Base-by-base conservation (phyloP, 805 yeast genomes). In the Henningerozyma blattae region DNA sequence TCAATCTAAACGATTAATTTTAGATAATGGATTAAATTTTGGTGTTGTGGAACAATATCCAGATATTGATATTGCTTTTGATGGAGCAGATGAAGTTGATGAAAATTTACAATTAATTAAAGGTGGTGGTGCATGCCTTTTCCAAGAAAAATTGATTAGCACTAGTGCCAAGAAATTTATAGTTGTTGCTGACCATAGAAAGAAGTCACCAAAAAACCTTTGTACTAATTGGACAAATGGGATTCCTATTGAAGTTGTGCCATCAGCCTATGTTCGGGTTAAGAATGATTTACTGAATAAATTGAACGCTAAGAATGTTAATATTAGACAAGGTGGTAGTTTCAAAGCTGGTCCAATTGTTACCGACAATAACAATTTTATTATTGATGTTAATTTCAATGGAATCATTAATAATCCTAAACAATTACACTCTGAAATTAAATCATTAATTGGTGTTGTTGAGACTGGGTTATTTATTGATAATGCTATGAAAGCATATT, bases 81-180 rank as follows among this genome's bases (percentile, higher is more conserved):
- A 91, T 58, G 99, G 99, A 30, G 97, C 98, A 3, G 99, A 91
- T 59, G 98, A 91, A 59, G 87, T 87, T 37, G 98, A 89, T 58
- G 53, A 72, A 4, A 53, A 67, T 15, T 67, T 91, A 47, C 83
- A 86, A 53, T 76, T 87, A 48, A 91, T 91, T 56, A 91, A 91
- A 61, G 99, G 99, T 45, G 99, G 99, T 32, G 99, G 99, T 28
- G 99, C 96, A 2, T 91, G 99, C 58, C 66, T 86, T 42, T 79
- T 91, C 62, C 98, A 89, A 62, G 99, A 91, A 58, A 91, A 91
- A 61, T 67, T 91, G 34, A 95, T 91, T 12, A 95, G 95, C 14
- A 69, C 73, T 36, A 74, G 84, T 40, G 75, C 95, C 3, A 63
- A 70, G 38, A 71, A 70, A 47, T 86, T 89, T 51, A 65, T 91